Base-by-base conservation (phyloP, 73 alveolate species). In the Paramecium primaurelia region DNA sequence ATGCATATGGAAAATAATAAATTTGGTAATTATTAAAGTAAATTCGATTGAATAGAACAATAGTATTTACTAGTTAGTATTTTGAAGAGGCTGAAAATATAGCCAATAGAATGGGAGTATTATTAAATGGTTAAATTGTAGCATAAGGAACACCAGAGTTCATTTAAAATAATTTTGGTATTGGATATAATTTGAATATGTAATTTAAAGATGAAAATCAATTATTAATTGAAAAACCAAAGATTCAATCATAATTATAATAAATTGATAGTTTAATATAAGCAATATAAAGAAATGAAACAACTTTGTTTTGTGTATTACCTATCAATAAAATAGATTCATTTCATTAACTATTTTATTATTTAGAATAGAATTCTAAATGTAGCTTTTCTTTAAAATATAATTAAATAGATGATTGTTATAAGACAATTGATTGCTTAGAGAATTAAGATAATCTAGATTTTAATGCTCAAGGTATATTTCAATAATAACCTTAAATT, bases 61-160 rank as follows among this genome's bases (percentile, higher is more conserved):
- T 98, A 49, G 95, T 98, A 37, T 93, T 98, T 88, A 97, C 99
- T 2, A 98, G 99, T 38, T 99, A 97, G 86, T 95, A 99, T 26
- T 97, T 98, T 98, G 99, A 97, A 80, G 99, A 98, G 93, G 99
- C 99, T n/a, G 99, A 98, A 88, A 98, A 97, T 45, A 95, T 98
- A 85, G 97, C 99, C 85, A 96, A 95, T 84, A 95, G 99, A 93
- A 97, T 98, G 42, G 99, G 99, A 38, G 28, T 54, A 1, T 54
- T 54, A 18, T 18, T 54, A 18, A 54, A 54, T 18, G 69, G 69
- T 54, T 16, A 54, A 54, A 54, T 54, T n/a, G 69, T 54, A 2
- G 69, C 69, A 18, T 54, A 54, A 54, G 69, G 69, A 7, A 54
- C 69, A 18, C 69, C 69, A 18, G 69, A 54, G 22, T 84, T 92